These are phyloP conservation scores for Lactifluus subvellereus DNA, from an alignment of 768 basidiomycete species.

Conservation along the genomic window DNA sequence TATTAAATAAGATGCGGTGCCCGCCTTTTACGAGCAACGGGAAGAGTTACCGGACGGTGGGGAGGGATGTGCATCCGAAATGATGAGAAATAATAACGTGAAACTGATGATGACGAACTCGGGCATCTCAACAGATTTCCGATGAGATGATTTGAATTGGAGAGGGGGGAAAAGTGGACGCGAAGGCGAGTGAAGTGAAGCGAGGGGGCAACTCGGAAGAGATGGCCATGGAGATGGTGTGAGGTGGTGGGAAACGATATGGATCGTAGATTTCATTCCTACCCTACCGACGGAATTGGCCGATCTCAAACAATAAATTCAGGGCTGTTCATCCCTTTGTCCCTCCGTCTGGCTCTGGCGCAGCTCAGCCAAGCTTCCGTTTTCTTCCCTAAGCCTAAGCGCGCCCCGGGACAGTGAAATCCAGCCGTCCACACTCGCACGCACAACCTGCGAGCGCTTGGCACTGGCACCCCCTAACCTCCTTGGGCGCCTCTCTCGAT, in stretches of 20 bases:
- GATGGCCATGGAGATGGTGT: not conserved
- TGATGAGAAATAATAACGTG: not conserved
- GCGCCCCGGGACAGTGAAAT: not conserved
- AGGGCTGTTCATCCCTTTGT: not conserved
- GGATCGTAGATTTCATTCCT: constrained; percentile 6
- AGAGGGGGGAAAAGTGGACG: not conserved
- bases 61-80: not conserved
- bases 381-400: too few relatives aligned
- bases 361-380: constrained; percentile 1
- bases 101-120: not conserved
- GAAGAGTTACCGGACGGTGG: not conserved
- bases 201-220: not conserved
- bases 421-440: too few relatives aligned
- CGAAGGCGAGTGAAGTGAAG: not conserved
- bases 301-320: constrained; percentile 19
- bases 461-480: not conserved
- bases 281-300: constrained; percentile 3
- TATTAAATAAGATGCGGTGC: not conserved
- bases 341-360: not conserved
- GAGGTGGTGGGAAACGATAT: not conserved
- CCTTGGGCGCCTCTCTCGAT: not conserved
- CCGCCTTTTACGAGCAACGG: not conserved
- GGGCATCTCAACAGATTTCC: not conserved
- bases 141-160: not conserved
- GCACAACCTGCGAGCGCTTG: not conserved